Evolutionary conservation across 257 asterid genomes (phyloP).

Genomic region (Echium plantagineum): DNA sequence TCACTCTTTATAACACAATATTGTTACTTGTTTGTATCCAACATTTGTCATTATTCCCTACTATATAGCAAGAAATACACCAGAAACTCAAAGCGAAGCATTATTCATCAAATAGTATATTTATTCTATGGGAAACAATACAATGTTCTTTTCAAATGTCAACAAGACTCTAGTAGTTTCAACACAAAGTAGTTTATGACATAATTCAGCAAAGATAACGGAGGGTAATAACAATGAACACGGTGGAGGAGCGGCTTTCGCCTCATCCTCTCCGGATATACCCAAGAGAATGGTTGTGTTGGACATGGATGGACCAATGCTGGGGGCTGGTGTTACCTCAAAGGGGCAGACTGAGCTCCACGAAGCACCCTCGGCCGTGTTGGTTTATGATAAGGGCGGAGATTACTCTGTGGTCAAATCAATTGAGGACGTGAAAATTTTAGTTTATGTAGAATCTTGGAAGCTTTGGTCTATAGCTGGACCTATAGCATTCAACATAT

Average conservation of each 20-base stretch:
- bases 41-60: conserved; percentile 38
- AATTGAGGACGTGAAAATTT: conserved; percentile 28
- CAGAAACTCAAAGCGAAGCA: conserved; percentile 14
- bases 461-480: conserved; percentile 81
- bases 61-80: conserved; percentile 18
- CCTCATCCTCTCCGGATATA: conserved; percentile 44
- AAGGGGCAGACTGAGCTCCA: conserved; percentile 32
- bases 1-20: background rate
- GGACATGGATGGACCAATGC: conserved; percentile 37
- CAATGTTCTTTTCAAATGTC: conserved; percentile 6
- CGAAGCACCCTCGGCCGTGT: conserved; percentile 58
- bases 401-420: conserved; percentile 45
- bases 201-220: conserved; percentile 41
- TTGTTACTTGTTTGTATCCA: conserved; percentile 8
- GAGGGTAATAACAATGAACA: conserved; percentile 22
- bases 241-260: conserved; percentile 42
- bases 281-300: conserved; percentile 19
- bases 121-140: background rate
- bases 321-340: conserved; percentile 3
- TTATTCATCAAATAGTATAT: conserved; percentile 6
- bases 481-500: conserved; percentile 85
- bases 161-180: conserved; percentile 8
- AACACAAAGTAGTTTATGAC: background rate
- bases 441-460: conserved; percentile 41
- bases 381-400: conserved; percentile 36